Evolutionary conservation across 2,329 filamentous ascomycete genomes (phyloP).

Genomic region (Chrysosporium queenslandicum): DNA sequence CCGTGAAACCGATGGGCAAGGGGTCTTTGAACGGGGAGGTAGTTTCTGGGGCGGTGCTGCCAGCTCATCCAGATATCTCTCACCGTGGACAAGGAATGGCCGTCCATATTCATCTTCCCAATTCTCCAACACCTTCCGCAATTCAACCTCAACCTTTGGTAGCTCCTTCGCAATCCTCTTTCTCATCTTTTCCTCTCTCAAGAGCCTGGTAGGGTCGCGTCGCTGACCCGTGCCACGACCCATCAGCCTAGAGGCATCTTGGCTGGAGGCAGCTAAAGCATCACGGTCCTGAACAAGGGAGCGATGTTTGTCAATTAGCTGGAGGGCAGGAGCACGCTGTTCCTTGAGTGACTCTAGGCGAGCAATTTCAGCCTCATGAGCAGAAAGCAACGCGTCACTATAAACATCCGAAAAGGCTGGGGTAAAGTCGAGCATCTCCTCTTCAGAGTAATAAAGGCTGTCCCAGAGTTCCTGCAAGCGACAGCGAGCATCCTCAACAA

Average conservation of each 20-base stretch:
- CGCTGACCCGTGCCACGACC: constrained; percentile 82
- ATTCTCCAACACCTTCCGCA: constrained; percentile 66
- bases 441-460: constrained; percentile 82
- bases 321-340: constrained; percentile 73
- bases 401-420: constrained; percentile 96
- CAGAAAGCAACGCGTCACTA: constrained; percentile 86
- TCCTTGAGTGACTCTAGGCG: constrained; percentile 73
- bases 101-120: constrained; percentile 94
- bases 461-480: constrained; percentile 95
- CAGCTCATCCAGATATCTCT: constrained; percentile 80
- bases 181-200: constrained; percentile 96
- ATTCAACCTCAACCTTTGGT: constrained; percentile 78
- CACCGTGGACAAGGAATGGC: constrained; percentile 85
- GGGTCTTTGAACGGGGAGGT: constrained; percentile 44
- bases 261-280: constrained; percentile 77
- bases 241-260: constrained; percentile 90
- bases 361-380: constrained; percentile 83
- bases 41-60: constrained; percentile 59
- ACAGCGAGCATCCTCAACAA: constrained; percentile 86
- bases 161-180: constrained; percentile 95
- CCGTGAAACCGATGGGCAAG: constrained; percentile 22
- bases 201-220: constrained; percentile 83
- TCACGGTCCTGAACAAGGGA: constrained; percentile 75
- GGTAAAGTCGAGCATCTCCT: constrained; percentile 97
- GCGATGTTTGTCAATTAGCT: constrained; percentile 73